Evolutionary conservation across 2,329 filamentous ascomycete genomes (phyloP), one percentile per base, ranked within the genome.

Genomic region (Fusarium sublunatum): DNA sequence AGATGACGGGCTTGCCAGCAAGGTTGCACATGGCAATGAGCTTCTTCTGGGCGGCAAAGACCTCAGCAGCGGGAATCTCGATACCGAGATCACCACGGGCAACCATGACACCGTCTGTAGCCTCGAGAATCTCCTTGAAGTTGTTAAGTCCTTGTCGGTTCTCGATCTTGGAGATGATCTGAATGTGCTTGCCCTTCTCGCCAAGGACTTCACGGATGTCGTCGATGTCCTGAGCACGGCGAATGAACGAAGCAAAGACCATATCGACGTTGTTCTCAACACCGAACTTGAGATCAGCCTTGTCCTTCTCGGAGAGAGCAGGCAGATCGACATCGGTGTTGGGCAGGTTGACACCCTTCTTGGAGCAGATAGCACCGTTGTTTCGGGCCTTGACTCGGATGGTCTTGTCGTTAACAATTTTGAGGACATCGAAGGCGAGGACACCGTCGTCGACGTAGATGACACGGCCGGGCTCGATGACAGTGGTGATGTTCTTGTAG

Each of bases 11-110:
- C 87, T 99, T 99, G 81, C 95, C 95, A 71, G 93, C 93, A 76
- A 97, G 89, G 86, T 99, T 99, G 88, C 95, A 99, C 89, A 98
- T 98, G 81, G 95, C 93, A 80, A 99, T 99, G 87, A 99, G 93
- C 92, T 99, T 99, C 91, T 99, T 99, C 86, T 99, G 95, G 54
- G 95, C 95, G 71, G 96, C 92, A 81, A 99, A 99, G 69, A 99
- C 95, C 86, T 99, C 95, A 67, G 94, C 92, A 61, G 95, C 94
- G 45, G 95, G 94, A 73, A 99, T 99, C 83, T 99, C 95, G 73
- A 99, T 99, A 84, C 95, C 95, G 29, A 78, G 74, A 76, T 98
- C 95, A 83, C 95, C 95, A 88, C 95, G 94, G 74, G 95, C 95
- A 71, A 99, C 95, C 95, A 99, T 99, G 83, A 99, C 93, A 86